Evolutionary conservation across 352 stramenopile genomes (phyloP).

Genomic region (Pythium sp.): DNA sequence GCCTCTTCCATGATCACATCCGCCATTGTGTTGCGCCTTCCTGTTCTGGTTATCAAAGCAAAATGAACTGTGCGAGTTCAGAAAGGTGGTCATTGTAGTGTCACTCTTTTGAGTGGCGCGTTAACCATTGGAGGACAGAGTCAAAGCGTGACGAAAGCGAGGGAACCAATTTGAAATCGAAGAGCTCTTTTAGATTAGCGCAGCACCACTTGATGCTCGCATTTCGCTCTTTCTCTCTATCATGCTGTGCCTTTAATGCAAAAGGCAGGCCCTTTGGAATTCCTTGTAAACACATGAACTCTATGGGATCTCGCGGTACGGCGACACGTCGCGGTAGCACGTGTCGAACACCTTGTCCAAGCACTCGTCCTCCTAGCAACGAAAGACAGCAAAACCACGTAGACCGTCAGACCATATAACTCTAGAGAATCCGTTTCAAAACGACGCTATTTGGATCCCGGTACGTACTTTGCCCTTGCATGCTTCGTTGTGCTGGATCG

Average conservation of each 20-base stretch:
- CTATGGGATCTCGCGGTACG: slow-evolving; percentile 83
- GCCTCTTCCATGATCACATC: slow-evolving; percentile 9
- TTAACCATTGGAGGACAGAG: slow-evolving; percentile 13
- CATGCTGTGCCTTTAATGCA: background rate
- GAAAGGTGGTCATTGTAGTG: slow-evolving; percentile 4
- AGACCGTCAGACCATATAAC: background rate
- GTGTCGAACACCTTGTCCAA: slow-evolving; percentile 82
- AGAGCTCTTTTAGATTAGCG: background rate
- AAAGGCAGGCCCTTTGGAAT: background rate
- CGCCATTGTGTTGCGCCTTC: background rate
- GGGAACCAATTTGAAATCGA: background rate
- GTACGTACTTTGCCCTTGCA: slow-evolving; percentile 71
- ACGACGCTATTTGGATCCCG: background rate
- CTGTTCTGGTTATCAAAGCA: background rate
- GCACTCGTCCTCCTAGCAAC: slow-evolving; percentile 71
- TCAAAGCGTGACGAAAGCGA: background rate
- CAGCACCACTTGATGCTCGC: background rate
- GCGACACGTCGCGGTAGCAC: slow-evolving; percentile 83
- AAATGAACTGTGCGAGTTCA: background rate
- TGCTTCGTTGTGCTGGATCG: slow-evolving; percentile 64
- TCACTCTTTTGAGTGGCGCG: background rate
- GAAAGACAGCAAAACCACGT: background rate
- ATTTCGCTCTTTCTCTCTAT: slow-evolving; percentile 4
- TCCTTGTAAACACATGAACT: background rate
- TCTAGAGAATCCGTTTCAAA: background rate